These are phyloP conservation scores for Millerozyma acaciae DNA, from an alignment of 805 yeast genomes.

Conservation along the genomic window DNA sequence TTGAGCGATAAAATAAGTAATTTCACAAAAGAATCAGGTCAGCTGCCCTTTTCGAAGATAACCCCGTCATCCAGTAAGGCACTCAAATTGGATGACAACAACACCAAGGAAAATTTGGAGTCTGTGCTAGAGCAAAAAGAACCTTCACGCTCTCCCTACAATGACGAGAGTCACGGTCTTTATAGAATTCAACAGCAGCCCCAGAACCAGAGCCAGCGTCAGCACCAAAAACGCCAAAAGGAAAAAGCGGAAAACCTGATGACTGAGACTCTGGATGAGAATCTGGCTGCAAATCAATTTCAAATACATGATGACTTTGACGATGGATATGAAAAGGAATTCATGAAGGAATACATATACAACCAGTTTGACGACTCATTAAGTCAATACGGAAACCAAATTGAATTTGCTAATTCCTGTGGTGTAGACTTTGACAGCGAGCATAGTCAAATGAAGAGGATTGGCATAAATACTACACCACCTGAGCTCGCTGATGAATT, in stretches of 20 bases:
- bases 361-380: background rate
- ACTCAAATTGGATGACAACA: too few relatives aligned
- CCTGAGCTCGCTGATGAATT: conserved; percentile 6
- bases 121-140: too few relatives aligned
- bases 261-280: too few relatives aligned
- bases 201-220: too few relatives aligned
- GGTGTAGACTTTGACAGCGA: background rate
- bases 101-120: too few relatives aligned
- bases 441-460: too few relatives aligned
- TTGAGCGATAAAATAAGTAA: conserved; percentile 3
- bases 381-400: background rate
- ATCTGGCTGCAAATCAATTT: conserved; percentile 1
- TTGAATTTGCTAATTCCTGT: background rate
- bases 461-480: conserved; percentile 3
- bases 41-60: background rate
- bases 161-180: too few relatives aligned
- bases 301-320: conserved; percentile 14
- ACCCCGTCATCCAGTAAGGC: conserved; percentile 1
- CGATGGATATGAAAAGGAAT: conserved; percentile 18
- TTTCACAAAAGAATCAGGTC: conserved; percentile 1
- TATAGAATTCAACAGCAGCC: too few relatives aligned
- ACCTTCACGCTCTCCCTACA: too few relatives aligned
- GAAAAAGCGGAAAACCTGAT: too few relatives aligned
- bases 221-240: too few relatives aligned
- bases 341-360: conserved; percentile 5